Percentiles rank a stretch among this genome's conserved stretches.
phyloP scores from a whole-genome alignment of 495 filamentous ascomycete genomes.

The Penicillium subrubescens region DNA sequence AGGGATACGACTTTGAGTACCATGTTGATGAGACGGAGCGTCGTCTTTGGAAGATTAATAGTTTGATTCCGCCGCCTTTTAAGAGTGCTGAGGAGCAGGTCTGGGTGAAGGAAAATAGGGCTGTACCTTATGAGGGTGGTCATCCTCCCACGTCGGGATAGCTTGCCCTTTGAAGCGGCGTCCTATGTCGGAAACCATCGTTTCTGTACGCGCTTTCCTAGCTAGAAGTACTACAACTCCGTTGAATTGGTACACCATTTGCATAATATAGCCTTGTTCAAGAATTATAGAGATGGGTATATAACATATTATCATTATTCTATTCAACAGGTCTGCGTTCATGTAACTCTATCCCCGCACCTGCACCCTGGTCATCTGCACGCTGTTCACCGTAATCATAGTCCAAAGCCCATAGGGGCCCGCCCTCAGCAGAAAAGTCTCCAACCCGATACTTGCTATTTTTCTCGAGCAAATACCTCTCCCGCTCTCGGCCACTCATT shows the following conservation, averaged over 20 bases:
- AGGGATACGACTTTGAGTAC: slow-evolving; percentile 32
- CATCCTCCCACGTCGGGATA: slow-evolving; percentile 18
- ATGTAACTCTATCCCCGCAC: neutral
- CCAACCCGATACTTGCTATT: neutral
- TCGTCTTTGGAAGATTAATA: slow-evolving; percentile 34
- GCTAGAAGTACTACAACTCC: neutral
- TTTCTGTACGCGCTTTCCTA: neutral
- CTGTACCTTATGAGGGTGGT: slow-evolving; percentile 36
- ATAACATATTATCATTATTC: slow-evolving; percentile 1
- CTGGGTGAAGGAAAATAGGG: slow-evolving; percentile 23
- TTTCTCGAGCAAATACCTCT: slow-evolving; percentile 27
- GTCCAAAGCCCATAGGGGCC: slow-evolving; percentile 1
- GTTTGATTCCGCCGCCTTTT: slow-evolving; percentile 26
- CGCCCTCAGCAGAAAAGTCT: neutral
- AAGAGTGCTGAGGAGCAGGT: slow-evolving; percentile 24
- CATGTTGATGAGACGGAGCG: slow-evolving; percentile 29
- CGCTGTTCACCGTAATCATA: neutral
- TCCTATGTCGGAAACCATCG: no score
- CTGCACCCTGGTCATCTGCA: neutral
- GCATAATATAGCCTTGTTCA: neutral
- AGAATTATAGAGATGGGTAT: neutral
- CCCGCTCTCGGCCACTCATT: slow-evolving; percentile 8
- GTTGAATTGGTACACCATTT: neutral
- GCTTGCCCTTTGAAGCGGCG: neutral
- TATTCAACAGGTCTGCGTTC: neutral